phyloP scores from a whole-genome alignment of 805 yeast species.

The Peterozyma toletana region DNA sequence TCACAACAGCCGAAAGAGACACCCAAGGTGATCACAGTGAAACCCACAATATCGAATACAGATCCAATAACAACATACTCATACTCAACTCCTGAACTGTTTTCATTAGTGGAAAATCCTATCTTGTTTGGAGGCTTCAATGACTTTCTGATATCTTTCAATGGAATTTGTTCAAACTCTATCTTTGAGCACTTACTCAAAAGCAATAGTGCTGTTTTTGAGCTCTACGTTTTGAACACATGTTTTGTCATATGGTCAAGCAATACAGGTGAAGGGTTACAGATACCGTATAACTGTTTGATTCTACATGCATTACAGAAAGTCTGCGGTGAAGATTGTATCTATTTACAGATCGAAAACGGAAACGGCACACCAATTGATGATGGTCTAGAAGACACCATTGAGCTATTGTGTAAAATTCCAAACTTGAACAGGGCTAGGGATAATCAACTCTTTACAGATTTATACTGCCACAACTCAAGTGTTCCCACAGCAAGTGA shows the following conservation, averaged over 20 bases:
- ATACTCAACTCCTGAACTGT: slow-evolving; percentile 1
- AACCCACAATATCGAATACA: slow-evolving; percentile 6
- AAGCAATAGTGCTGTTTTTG: neutral
- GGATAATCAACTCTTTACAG: neutral
- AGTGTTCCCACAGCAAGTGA: slow-evolving; percentile 1
- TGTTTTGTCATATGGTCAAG: slow-evolving; percentile 11
- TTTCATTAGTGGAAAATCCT: slow-evolving; percentile 8
- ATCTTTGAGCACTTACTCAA: neutral
- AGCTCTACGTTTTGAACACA: slow-evolving; percentile 10
- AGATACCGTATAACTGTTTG: slow-evolving; percentile 10
- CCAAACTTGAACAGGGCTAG: neutral
- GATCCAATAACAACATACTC: slow-evolving; percentile 4
- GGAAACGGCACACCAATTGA: slow-evolving; percentile 9
- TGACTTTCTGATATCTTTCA: neutral
- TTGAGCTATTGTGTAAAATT: neutral
- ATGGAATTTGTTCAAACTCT: neutral
- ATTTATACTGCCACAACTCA: neutral
- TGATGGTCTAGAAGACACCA: neutral
- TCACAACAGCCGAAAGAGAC: neutral
- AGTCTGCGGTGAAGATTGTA: neutral
- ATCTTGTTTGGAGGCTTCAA: slow-evolving; percentile 6
- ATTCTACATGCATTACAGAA: slow-evolving; percentile 10
- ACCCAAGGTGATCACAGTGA: slow-evolving; percentile 2
- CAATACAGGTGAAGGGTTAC: slow-evolving; percentile 5
- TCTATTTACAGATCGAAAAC: slow-evolving; percentile 10